Percentiles rank a stretch among this genome's conserved stretches.
phyloP scores from a whole-genome alignment of 2,329 filamentous ascomycete species.

The Rhynchosporium secalis region DNA sequence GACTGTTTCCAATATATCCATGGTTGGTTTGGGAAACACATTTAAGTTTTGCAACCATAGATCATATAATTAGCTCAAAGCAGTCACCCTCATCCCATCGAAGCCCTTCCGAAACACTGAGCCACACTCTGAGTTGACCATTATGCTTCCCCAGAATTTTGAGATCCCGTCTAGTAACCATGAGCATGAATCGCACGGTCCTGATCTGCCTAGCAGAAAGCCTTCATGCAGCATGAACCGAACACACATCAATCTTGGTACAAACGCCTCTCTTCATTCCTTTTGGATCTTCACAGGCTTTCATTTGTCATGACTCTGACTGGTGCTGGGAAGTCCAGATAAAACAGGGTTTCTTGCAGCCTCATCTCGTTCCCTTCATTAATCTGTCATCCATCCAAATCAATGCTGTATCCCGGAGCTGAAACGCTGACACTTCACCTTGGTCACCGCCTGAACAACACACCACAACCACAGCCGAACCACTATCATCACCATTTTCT shows the following conservation, averaged over 20 bases:
- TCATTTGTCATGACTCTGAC: constrained; percentile 5
- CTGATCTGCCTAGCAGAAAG: constrained; percentile 10
- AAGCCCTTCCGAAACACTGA: background rate
- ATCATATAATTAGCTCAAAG: constrained; percentile 6
- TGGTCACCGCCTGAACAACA: constrained; percentile 9
- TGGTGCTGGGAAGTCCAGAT: background rate
- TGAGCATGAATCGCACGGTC: constrained; percentile 10
- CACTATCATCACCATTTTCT: background rate
- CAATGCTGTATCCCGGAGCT: background rate
- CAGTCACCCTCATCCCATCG: background rate
- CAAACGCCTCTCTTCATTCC: constrained; percentile 7
- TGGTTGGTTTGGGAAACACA: background rate
- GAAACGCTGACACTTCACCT: constrained; percentile 16
- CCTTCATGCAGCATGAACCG: constrained; percentile 1
- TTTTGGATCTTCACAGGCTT: background rate
- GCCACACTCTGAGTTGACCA: background rate
- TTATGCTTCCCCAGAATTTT: background rate
- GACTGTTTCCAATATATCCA: constrained; percentile 10
- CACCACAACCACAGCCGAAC: constrained; percentile 18
- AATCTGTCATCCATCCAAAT: constrained; percentile 1
- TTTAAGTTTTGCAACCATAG: background rate
- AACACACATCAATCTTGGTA: constrained; percentile 8
- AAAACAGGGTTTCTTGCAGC: constrained; percentile 6
- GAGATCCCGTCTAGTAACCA: background rate
- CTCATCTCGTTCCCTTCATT: constrained; percentile 11